A percentile compares a stretch with the other conserved stretches of the same genome.
Evolutionary conservation across 768 basidiomycete genomes (phyloP).

Genomic region (Suillus alpinus): DNA sequence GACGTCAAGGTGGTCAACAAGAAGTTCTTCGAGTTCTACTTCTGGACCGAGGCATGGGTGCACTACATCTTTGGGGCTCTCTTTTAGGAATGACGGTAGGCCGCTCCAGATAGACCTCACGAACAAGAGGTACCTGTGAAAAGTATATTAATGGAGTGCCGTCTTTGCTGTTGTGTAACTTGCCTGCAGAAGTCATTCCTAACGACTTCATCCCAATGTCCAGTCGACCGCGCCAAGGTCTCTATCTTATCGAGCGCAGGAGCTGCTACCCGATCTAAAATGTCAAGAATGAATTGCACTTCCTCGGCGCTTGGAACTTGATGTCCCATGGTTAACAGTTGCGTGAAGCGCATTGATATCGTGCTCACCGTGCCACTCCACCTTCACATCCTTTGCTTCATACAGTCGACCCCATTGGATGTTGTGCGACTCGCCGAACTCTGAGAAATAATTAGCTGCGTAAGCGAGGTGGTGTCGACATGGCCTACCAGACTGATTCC

Average conservation of each 20-base stretch:
- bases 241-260: slow-evolving; percentile 72
- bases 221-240: slow-evolving; percentile 43
- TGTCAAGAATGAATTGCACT: slow-evolving; percentile 74
- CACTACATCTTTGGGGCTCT: slow-evolving; percentile 52
- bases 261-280: slow-evolving; percentile 64
- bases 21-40: slow-evolving; percentile 65
- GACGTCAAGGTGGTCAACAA: slow-evolving; percentile 64
- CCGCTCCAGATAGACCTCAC: slow-evolving; percentile 78
- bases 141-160: slow-evolving; percentile 6
- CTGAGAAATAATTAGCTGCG: slow-evolving; percentile 31
- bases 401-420: slow-evolving; percentile 80
- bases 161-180: slow-evolving; percentile 13
- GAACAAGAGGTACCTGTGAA: slow-evolving; percentile 60
- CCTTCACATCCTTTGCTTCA: slow-evolving; percentile 71
- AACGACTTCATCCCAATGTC: slow-evolving; percentile 60
- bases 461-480: slow-evolving; percentile 8
- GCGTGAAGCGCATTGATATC: neutral
- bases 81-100: slow-evolving; percentile 66
- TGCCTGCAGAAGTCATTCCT: slow-evolving; percentile 87
- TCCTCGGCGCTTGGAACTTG: slow-evolving; percentile 47
- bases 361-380: slow-evolving; percentile 82
- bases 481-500: slow-evolving; percentile 67
- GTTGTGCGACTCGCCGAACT: slow-evolving; percentile 61
- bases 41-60: slow-evolving; percentile 59
- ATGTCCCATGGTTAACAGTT: slow-evolving; percentile 17